Base-by-base conservation (phyloP, 306 rosid species). In the Quercus mongolica region DNA sequence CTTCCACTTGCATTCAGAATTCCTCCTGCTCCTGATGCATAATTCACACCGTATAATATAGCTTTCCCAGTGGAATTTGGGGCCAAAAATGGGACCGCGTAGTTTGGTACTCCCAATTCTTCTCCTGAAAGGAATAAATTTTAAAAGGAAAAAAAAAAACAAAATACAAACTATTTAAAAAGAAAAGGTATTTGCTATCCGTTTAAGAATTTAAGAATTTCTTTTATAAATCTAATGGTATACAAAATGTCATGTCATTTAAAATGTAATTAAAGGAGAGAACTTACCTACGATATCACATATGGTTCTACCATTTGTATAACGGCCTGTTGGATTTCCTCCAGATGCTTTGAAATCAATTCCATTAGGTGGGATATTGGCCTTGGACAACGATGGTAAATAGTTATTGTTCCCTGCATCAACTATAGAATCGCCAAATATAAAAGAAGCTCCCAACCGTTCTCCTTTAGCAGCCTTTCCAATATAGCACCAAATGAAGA, bases 21-120 rank as follows among this genome's bases (percentile, higher is more conserved):
- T 55, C 99, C 98, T 74, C 96, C 99, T 52, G 96, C 99, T 56
- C 99, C 99, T 0, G 99, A 95, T 74, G 98, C 99, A 74, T 95
- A 95, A 77, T 95, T 95, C 74, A 95, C 99, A 57, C 99, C 99
- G 74, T 75, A 18, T 17, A 95, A 82, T 54, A 91, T 55, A 4
- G 89, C 57, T 82, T 88, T 90, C 41, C 97, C 99, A 8, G 85
- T 81, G n/a, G 99, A 56, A 69, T 93, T 93, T 83, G 98, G 94
- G 17, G 94, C 81, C 83, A 95, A 81, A 84, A 78, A 95, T 80
- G 99, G 98, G 33, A 82, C 62, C 62, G 97, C 99, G 76, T 58
- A 90, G 57, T 89, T 86, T 78, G 97, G 85, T 63, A 28, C 81
- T 79, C 99, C 98, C 65, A 95, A 77, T 83, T 95, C 97, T 83